Base-by-base conservation (phyloP, 176 grass and related monocot genomes). In the Cocos nucifera region DNA sequence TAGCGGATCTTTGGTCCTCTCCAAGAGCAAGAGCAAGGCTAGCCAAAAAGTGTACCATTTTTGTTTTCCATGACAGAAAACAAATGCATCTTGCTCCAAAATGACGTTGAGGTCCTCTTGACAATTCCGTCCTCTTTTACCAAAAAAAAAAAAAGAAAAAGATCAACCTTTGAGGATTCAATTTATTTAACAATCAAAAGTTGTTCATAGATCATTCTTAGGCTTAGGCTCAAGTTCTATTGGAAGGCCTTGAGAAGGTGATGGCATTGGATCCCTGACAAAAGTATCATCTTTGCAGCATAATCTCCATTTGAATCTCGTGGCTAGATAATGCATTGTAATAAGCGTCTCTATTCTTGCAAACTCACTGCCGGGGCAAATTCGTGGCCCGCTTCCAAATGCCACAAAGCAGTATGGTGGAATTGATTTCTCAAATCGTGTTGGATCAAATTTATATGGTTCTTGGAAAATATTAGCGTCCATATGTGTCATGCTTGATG, bases 301-400 rank as follows among this genome's bases (percentile, higher is more conserved):
- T 14, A 80, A 65, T 60, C 25, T 64, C 83, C 83, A 85, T 50
- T 61, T 68, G 69, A 80, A 85, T 0, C 35, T 30, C 25, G 53
- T 69, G 17, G 73, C 54, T 1, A 80, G 24, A 56, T 80, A 71
- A 19, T 80, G 59, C 83, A 86, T 80, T 4, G 61, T 73, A 19
- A 86, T 69, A 30, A 77, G 51, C 54, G 77, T 85, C 62, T 85
- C 77, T 19, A 80, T 70, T 63, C 66, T 64, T 2, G 83, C 73
- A 4, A 80, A 69, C 69, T 80, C 83, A 12, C 56, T 69, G 26
- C 73, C 83, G 0, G 69, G 63, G 69, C 83, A 80, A 0, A 80
- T 39, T 73, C 82, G 71, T 2, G 59, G 48, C 14, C 83, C 77
- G 15, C 54, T 69, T 24, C 82, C 73, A 39, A 85, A 85, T 56